Evolutionary conservation across 768 basidiomycete species (phyloP).

Genomic region (Suillus subaureus): DNA sequence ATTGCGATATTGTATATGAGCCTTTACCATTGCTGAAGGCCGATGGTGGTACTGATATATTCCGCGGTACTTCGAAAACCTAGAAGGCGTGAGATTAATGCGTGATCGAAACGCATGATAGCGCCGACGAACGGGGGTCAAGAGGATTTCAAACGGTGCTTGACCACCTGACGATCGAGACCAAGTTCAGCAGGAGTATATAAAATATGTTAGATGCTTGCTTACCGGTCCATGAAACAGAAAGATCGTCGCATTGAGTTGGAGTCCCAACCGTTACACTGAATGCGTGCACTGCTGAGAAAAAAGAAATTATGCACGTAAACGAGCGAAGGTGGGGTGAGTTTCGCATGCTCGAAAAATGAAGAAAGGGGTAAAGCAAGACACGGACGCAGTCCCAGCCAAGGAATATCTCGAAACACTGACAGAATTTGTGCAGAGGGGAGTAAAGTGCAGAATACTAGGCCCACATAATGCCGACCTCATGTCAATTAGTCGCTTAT

Average conservation of each 20-base stretch:
- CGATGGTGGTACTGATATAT: constrained; percentile 55
- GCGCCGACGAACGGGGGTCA: constrained; percentile 51
- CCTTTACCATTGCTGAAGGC: constrained; percentile 58
- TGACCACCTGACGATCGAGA: constrained; percentile 48
- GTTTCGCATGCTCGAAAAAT: constrained; percentile 29
- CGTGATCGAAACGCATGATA: background rate
- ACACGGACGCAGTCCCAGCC: constrained; percentile 13
- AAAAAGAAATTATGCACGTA: constrained; percentile 22
- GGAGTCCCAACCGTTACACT: constrained; percentile 55
- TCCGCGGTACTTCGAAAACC: constrained; percentile 56
- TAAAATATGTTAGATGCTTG: constrained; percentile 4
- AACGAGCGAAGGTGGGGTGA: constrained; percentile 26
- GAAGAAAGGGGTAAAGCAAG: constrained; percentile 15
- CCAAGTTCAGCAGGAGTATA: constrained; percentile 11
- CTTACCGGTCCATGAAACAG: constrained; percentile 65
- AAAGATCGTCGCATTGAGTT: constrained; percentile 63
- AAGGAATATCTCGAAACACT: constrained; percentile 13
- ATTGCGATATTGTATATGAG: constrained; percentile 45
- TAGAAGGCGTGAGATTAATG: constrained; percentile 27
- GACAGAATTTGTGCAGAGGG: constrained; percentile 13
- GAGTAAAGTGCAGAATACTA: background rate
- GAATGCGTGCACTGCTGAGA: constrained; percentile 32
- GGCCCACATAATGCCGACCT: constrained; percentile 5
- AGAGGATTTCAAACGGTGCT: constrained; percentile 49
- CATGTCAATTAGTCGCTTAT: constrained; percentile 7